Evolutionary conservation across 768 basidiomycete genomes (phyloP), one percentile per base, ranked within the genome.

Genomic region (Pholiota molesta): DNA sequence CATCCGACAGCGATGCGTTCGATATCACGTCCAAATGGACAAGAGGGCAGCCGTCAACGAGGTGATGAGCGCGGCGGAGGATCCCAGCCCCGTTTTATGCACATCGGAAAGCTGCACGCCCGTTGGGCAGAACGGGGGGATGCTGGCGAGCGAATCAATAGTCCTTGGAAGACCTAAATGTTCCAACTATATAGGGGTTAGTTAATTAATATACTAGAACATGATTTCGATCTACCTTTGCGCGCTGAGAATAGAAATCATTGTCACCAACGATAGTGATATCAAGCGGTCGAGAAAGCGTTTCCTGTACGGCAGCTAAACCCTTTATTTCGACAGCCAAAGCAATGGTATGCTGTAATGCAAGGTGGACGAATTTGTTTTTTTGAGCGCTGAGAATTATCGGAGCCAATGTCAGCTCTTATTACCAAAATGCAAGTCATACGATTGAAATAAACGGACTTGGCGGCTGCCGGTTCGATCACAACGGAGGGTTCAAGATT

Each of bases 1-100:
- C 72, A 28, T 77, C 76, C 16, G 71, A 67, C 21, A 92, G 81
- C 5, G 85, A 79, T 45, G 79, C 73, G 31, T 72, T 60, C 17
- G 86, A 74, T 65, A 96, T 84, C 59, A 88, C 81, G 37, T 78
- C 75, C 62, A 94, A 81, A 68, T 94, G 93, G 28, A 94, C 76
- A 28, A 98, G 35, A 99, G 83, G 2, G 88, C 89, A 47, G 93
- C 88, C 55, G 95, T 91, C 62, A 99, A 86, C 47, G 97, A 97
- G 2, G 97, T 98, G 73, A 98, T 97, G 65, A 99, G 84, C 0
- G 97, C 95, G 5, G 97, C 97, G 2, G 95, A 97, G 6, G 96
- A 98, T 42, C 97, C 97, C 52, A 99, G 86, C 9, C 97, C 97
- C 0, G 97, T 99, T 78, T 99, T 99, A 83, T 98, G 95, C n/a